phyloP scores from a whole-genome alignment of 129 eudicot genomes.

The Lactuca saligna region DNA sequence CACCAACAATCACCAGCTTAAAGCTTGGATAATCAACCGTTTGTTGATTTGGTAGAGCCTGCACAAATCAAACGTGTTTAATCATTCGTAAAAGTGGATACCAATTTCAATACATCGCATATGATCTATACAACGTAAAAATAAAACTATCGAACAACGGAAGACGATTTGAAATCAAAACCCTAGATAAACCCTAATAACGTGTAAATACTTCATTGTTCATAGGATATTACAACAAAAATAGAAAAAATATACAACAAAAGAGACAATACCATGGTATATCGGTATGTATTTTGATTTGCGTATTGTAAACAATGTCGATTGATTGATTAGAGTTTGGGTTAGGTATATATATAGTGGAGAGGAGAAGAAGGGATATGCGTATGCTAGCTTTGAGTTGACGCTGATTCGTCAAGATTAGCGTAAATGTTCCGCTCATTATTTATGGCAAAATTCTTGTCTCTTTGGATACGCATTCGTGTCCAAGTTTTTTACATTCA shows the following conservation, averaged over 20 bases:
- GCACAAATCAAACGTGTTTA: conserved; percentile 2
- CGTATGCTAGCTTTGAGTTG: neutral
- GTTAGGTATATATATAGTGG: neutral
- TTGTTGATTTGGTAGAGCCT: conserved; percentile 66
- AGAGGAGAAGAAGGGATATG: neutral
- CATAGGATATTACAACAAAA: neutral
- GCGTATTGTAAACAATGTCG: neutral
- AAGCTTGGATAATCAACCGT: conserved; percentile 64
- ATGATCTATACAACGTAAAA: neutral
- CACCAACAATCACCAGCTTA: conserved; percentile 67
- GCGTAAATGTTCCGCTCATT: neutral
- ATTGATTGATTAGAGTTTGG: neutral
- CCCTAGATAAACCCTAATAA: neutral
- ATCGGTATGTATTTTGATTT: neutral
- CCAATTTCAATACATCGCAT: neutral
- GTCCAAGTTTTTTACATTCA: neutral
- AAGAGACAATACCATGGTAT: neutral
- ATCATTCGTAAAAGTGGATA: neutral
- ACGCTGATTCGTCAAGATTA: neutral
- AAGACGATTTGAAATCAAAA: no score
- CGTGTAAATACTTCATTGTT: neutral
- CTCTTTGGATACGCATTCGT: neutral
- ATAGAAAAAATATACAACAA: neutral
- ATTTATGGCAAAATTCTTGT: neutral
- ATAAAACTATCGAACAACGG: neutral